These are phyloP conservation scores for Fibroporia radiculosa DNA, from an alignment of 768 basidiomycete species.

Conservation along the genomic window DNA sequence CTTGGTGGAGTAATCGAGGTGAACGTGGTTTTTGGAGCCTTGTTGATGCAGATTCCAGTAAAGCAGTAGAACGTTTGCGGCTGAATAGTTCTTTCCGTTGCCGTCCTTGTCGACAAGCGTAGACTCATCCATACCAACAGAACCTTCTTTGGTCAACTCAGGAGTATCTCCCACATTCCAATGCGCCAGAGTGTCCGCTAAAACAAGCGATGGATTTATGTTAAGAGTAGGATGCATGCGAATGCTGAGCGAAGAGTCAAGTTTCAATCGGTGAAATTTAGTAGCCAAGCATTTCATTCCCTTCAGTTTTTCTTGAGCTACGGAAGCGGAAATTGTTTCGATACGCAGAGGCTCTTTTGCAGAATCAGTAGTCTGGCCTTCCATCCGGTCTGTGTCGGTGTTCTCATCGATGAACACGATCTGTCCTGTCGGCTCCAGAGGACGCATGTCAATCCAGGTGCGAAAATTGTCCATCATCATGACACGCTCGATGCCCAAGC, in stretches of 20 bases:
- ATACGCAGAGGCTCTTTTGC: background rate
- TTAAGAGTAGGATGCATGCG: background rate
- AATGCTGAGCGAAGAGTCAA: constrained; percentile 7
- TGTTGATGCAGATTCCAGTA: constrained; percentile 43
- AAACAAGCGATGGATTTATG: background rate
- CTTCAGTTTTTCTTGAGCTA: constrained; percentile 5
- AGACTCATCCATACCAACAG: too few species aligned
- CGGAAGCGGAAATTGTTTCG: background rate
- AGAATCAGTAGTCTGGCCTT: background rate
- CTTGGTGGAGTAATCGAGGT: constrained; percentile 35
- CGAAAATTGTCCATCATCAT: constrained; percentile 32
- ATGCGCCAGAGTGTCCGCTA: background rate
- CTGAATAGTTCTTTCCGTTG: too few species aligned
- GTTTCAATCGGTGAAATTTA: constrained; percentile 9
- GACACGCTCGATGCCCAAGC: constrained; percentile 14
- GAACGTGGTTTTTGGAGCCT: constrained; percentile 5
- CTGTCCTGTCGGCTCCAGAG: constrained; percentile 26
- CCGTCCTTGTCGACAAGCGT: too few species aligned
- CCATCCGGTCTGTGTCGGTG: background rate
- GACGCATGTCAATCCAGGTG: constrained; percentile 28
- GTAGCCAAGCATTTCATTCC: constrained; percentile 10
- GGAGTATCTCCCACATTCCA: background rate
- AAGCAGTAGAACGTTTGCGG: constrained; percentile 40
- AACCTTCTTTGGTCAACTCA: too few species aligned
- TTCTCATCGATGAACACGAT: constrained; percentile 28